Evolutionary conservation across 306 rosid genomes (phyloP).

Genomic region (Pachyrhizus erosus): DNA sequence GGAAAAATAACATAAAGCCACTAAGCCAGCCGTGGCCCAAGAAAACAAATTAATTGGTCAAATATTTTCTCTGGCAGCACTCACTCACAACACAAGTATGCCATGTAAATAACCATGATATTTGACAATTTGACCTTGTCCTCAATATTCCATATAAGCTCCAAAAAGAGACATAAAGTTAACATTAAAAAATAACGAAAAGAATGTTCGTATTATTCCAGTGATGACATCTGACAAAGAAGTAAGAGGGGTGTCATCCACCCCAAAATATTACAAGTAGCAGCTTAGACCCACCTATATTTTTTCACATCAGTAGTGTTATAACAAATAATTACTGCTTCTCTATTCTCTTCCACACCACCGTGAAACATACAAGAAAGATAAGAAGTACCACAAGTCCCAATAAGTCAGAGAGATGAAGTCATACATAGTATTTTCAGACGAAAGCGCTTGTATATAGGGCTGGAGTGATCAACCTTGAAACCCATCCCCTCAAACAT

Average conservation of each 20-base stretch:
- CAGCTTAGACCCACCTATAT: constrained; percentile 9
- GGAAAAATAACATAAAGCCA: constrained; percentile 1
- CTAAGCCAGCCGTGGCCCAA: not conserved
- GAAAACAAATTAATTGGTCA: not conserved
- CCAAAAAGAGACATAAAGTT: not conserved
- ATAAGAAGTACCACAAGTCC: not conserved
- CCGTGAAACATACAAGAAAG: not conserved
- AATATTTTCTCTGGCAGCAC: not conserved
- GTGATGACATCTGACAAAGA: constrained; percentile 24
- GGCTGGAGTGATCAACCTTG: constrained; percentile 78
- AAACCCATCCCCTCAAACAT: constrained; percentile 93
- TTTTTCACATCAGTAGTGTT: not conserved
- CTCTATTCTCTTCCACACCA: constrained; percentile 12
- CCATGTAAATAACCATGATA: not conserved
- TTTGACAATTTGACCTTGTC: not conserved
- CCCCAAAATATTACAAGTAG: not conserved
- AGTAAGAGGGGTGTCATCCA: constrained; percentile 23
- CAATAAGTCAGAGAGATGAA: constrained; percentile 5
- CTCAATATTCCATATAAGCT: constrained; percentile 1
- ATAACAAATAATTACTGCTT: not conserved
- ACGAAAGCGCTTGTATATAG: constrained; percentile 82
- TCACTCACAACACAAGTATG: not conserved
- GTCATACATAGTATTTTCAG: constrained; percentile 74
- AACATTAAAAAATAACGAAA: not conserved
- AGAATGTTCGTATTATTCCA: constrained; percentile 16